Percentiles rank a stretch among this genome's conserved stretches.
Evolutionary conservation across 1,139 yeast genomes (phyloP).

Genomic region (Yamadazyma membranifaciens): DNA sequence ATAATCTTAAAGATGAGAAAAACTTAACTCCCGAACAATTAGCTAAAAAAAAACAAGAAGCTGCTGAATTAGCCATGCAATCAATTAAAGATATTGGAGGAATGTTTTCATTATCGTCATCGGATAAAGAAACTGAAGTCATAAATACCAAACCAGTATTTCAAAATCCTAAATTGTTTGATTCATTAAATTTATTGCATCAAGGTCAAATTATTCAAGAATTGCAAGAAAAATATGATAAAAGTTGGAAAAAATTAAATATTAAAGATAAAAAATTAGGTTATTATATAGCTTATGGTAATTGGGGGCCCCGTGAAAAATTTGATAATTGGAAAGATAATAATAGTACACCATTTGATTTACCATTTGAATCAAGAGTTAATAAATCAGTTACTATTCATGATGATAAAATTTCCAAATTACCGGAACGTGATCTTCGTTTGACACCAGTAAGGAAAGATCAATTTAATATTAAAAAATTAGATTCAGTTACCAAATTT

Average conservation of each 20-base stretch:
- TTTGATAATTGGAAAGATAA: constrained; percentile 42
- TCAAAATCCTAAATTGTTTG: constrained; percentile 46
- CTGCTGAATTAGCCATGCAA: constrained; percentile 42
- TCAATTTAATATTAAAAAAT: constrained; percentile 48
- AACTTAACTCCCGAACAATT: constrained; percentile 13
- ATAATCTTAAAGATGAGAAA: constrained; percentile 1
- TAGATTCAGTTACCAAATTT: constrained; percentile 56
- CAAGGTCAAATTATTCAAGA: constrained; percentile 59
- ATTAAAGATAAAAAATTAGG: constrained; percentile 48
- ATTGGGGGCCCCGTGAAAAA: constrained; percentile 63
- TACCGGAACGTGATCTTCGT: constrained; percentile 46
- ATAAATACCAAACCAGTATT: constrained; percentile 54
- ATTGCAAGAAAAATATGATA: constrained; percentile 49
- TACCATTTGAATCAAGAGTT: constrained; percentile 51
- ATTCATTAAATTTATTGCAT: constrained; percentile 47
- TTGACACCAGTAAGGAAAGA: constrained; percentile 45
- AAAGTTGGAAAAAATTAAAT: constrained; percentile 50
- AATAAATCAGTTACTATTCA: not conserved
- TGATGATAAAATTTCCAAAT: constrained; percentile 19
- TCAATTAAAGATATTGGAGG: constrained; percentile 43
- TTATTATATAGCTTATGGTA: constrained; percentile 59
- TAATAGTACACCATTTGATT: constrained; percentile 45
- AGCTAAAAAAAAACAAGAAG: constrained; percentile 24
- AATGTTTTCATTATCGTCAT: constrained; percentile 26
- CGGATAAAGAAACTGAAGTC: constrained; percentile 44